Evolutionary conservation across 805 yeast genomes (phyloP), one percentile per base, ranked within the genome.

Genomic region (Saccharomycopsis selenospora): DNA sequence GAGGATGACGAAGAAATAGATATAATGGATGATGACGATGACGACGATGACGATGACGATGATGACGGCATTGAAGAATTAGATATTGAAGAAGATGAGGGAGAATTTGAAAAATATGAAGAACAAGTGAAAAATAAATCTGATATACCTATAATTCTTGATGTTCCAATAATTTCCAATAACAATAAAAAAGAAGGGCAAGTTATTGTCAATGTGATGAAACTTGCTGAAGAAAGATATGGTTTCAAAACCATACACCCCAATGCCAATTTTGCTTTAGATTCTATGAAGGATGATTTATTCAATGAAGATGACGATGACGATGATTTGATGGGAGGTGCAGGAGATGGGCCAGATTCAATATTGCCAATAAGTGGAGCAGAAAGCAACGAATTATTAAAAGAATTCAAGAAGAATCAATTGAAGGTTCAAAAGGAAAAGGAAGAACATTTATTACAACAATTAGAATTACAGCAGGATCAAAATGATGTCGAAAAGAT

Each of bases 171-270:
- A 30, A 57, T 64, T 2, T 70, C 70, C 42, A 69, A 72, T 2
- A 61, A 63, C n/a, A 66, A 69, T 28, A 80, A 80, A 3, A 76
- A 79, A 2, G 29, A 30, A 18, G 52, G 52, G 13, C 84, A 80
- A 56, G 79, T 79, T 1, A 79, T 84, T 3, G 72, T 85, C 54
- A 86, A 87, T 55, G 85, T 87, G 26, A 63, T 82, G 61, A 77
- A 79, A 56, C 65, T 84, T 47, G 85, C 91, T 3, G 95, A 87
- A 59, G 88, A 84, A 44, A 85, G 85, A 63, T 87, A 87, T 62
- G 96, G 95, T 3, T 86, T 83, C 76, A 77, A 77, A 28, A 74
- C 69, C 1, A 68, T 84, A 47, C 87, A 82, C 57, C 90, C 90
- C 0, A 76, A 76, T 51, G 78, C 84, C 3, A 70, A 77, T 46